Evolutionary conservation across 1,284 basidiomycete species (phyloP).

Genomic region (Cutaneotrichosporon sp.): DNA sequence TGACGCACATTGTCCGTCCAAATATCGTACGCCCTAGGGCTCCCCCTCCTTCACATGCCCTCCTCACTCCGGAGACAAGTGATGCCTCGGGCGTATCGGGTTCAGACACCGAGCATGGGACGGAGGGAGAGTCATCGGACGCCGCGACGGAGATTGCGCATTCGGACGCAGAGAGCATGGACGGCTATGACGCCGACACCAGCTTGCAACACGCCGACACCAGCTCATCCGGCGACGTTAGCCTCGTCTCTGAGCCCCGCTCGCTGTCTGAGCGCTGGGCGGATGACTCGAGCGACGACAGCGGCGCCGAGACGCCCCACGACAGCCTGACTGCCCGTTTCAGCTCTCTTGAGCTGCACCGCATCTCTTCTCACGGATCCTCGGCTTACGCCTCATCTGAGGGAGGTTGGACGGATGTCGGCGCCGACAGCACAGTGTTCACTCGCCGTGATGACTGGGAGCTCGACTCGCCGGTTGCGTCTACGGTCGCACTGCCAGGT

Average conservation of each 20-base stretch:
- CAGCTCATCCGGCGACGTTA: too few relatives aligned
- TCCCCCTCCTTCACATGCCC: conserved; percentile 7
- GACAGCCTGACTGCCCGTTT: conserved; percentile 7
- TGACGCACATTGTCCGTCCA: conserved; percentile 46
- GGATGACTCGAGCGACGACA: conserved; percentile 8
- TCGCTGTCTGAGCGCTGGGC: background rate
- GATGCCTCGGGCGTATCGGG: conserved; percentile 33
- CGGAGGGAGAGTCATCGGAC: conserved; percentile 2
- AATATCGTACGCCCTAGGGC: conserved; percentile 24
- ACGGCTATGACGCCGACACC: conserved; percentile 9
- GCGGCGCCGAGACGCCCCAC: background rate
- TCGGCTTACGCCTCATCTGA: conserved; percentile 43
- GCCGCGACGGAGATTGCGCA: conserved; percentile 20
- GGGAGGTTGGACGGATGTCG: conserved; percentile 31
- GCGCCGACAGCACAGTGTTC: conserved; percentile 5
- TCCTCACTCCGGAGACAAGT: conserved; percentile 42
- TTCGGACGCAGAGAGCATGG: conserved; percentile 20
- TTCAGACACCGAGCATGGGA: conserved; percentile 10
- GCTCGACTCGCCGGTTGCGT: background rate
- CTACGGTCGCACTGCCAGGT: background rate
- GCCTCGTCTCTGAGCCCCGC: background rate
- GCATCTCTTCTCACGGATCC: conserved; percentile 20
- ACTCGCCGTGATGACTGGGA: background rate
- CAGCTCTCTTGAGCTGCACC: conserved; percentile 9
- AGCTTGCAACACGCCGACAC: conserved; percentile 5